A percentile compares a stretch with the other conserved stretches of the same genome.
Conservation (phyloP, 2,329 filamentous ascomycete genomes). For the Diaporthe sp. region DNA sequence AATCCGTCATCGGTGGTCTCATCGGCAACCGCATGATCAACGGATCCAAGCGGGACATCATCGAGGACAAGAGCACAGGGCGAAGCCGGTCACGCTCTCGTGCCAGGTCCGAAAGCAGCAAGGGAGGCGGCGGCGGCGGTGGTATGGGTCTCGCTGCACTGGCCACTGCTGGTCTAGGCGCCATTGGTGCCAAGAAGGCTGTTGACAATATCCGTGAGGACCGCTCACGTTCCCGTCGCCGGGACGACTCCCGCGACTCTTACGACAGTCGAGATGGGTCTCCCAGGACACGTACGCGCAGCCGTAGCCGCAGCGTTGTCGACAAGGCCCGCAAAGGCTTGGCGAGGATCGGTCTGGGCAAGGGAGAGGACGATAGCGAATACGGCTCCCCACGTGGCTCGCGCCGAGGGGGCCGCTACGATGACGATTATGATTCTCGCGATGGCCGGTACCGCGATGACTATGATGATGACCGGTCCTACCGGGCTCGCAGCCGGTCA, state of each 20-base stretch:
- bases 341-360: conserved; percentile 73
- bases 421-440: conserved; percentile 61
- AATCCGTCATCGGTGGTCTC: conserved; percentile 90
- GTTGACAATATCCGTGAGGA: conserved; percentile 56
- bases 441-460: conserved; percentile 55
- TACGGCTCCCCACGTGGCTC: conserved; percentile 44
- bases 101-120: conserved; percentile 71
- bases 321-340: conserved; percentile 73
- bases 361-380: conserved; percentile 53
- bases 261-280: conserved; percentile 59
- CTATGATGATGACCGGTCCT: conserved; percentile 63
- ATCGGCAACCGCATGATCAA: conserved; percentile 89
- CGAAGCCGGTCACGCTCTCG: conserved; percentile 80
- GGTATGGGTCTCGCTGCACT: conserved; percentile 71
- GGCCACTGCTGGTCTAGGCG: conserved; percentile 73
- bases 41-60: conserved; percentile 78
- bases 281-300: conserved; percentile 52
- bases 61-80: conserved; percentile 70
- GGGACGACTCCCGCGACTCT: conserved; percentile 61
- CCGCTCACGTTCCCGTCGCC: conserved; percentile 60
- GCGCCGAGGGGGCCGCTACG: conserved; percentile 49
- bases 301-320: conserved; percentile 75
- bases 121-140: conserved; percentile 57
- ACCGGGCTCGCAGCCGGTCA: conserved; percentile 56
- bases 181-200: conserved; percentile 73